Conservation (phyloP, 148 eudicot species). For the Agrostemma githago region DNA sequence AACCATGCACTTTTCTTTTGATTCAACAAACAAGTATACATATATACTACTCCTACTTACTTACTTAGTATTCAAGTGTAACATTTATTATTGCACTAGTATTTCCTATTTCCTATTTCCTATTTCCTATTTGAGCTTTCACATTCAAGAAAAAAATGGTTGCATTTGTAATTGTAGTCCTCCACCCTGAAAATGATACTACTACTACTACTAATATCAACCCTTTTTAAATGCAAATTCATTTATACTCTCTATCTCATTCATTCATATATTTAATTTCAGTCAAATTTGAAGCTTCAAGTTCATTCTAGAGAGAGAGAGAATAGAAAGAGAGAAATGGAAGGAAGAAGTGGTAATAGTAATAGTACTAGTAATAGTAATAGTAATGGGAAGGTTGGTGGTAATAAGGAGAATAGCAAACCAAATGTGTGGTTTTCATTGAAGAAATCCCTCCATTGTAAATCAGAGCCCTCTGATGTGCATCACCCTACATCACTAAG, state of each 20-base stretch:
- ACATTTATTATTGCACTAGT: slow-evolving; percentile 20
- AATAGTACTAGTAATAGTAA: slow-evolving; percentile 6
- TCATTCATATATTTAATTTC: too few relatives aligned
- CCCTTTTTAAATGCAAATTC: too few relatives aligned
- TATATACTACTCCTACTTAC: too few relatives aligned
- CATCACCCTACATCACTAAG: slow-evolving; percentile 52
- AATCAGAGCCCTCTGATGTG: slow-evolving; percentile 85
- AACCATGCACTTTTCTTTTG: not conserved
- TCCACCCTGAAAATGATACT: too few relatives aligned
- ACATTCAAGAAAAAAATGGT: not conserved
- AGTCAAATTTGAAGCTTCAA: too few relatives aligned
- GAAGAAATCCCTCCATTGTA: slow-evolving; percentile 79
- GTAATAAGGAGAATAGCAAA: slow-evolving; percentile 44
- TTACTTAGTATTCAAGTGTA: not conserved
- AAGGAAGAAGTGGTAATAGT: slow-evolving; percentile 1
- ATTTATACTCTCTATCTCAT: too few relatives aligned
- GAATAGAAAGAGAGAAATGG: slow-evolving; percentile 9
- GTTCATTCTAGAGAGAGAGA: not conserved
- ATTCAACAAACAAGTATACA: not conserved
- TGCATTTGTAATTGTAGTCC: not conserved
- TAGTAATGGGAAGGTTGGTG: slow-evolving; percentile 17
- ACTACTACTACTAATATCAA: too few relatives aligned
- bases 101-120: slow-evolving; percentile 6
- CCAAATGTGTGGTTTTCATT: slow-evolving; percentile 86
- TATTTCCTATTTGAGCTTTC: slow-evolving; percentile 8